Percentiles rank a stretch among this genome's conserved stretches.
Conservation (phyloP, 768 basidiomycete genomes). For the Vishniacozyma victoriae region DNA sequence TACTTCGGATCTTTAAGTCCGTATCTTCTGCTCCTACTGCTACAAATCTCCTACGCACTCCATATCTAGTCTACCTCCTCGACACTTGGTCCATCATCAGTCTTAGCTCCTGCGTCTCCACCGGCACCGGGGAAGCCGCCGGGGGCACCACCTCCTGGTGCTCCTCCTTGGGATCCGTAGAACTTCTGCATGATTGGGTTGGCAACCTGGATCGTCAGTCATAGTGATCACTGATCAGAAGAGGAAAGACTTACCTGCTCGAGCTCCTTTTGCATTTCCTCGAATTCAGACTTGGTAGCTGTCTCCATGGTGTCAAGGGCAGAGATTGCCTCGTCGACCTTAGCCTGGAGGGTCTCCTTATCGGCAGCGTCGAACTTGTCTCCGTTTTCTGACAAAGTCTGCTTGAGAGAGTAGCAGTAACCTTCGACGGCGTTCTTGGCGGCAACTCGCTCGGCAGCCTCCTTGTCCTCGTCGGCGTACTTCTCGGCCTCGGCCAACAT, state of each 20-base stretch:
- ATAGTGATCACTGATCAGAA: conserved; percentile 30
- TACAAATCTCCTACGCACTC: background rate
- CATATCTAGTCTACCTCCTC: conserved; percentile 69
- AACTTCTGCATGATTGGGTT: conserved; percentile 47
- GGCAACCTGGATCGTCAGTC: background rate
- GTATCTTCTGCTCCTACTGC: background rate
- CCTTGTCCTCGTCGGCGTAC: conserved; percentile 42
- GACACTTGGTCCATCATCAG: conserved; percentile 71
- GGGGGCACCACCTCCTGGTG: conserved; percentile 56
- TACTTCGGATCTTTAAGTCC: too few species aligned
- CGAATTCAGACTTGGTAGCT: conserved; percentile 89
- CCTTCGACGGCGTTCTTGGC: conserved; percentile 92
- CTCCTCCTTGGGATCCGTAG: conserved; percentile 59
- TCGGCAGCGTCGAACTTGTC: conserved; percentile 45
- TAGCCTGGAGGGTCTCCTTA: conserved; percentile 71
- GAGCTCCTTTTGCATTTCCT: conserved; percentile 85
- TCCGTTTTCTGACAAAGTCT: conserved; percentile 56
- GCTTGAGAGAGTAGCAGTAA: conserved; percentile 90
- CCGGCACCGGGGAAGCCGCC: conserved; percentile 57
- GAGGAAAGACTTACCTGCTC: conserved; percentile 71
- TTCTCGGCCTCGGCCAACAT: conserved; percentile 57
- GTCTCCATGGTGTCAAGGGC: conserved; percentile 86
- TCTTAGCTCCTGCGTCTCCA: conserved; percentile 38
- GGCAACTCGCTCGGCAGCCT: conserved; percentile 34
- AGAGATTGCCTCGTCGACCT: conserved; percentile 79